Percentiles rank a stretch among this genome's conserved stretches.
phyloP scores from a whole-genome alignment of 1,284 basidiomycete genomes.

The Malassezia nana region DNA sequence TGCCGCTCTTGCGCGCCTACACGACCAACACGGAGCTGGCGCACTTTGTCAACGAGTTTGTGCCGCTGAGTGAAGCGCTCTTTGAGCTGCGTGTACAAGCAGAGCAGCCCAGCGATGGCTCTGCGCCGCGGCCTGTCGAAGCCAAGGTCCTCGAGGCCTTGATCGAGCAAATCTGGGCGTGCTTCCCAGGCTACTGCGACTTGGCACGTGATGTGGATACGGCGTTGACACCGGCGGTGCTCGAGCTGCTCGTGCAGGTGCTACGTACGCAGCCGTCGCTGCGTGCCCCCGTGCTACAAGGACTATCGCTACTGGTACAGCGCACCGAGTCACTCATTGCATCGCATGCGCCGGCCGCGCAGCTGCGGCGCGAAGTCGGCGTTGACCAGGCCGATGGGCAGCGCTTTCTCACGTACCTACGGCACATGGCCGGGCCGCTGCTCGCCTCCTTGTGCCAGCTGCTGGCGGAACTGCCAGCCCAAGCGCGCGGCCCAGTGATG shows the following conservation, averaged over 20 bases:
- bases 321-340: constrained; percentile 56
- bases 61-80: constrained; percentile 84
- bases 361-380: constrained; percentile 53
- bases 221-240: constrained; percentile 31
- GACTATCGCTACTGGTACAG: constrained; percentile 69
- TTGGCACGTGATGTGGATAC: constrained; percentile 66
- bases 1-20: constrained; percentile 73
- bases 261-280: constrained; percentile 78
- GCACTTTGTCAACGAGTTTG: constrained; percentile 81
- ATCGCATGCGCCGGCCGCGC: constrained; percentile 51
- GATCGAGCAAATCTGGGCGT: constrained; percentile 80
- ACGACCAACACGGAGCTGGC: constrained; percentile 68
- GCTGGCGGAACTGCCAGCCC: constrained; percentile 71
- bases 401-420: constrained; percentile 65
- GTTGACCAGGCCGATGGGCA: constrained; percentile 57
- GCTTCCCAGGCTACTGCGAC: constrained; percentile 59
- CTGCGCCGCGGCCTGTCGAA: constrained; percentile 57
- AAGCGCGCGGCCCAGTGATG: constrained; percentile 70
- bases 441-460: constrained; percentile 91
- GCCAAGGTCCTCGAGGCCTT: constrained; percentile 89
- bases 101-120: constrained; percentile 63
- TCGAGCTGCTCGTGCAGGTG: constrained; percentile 71
- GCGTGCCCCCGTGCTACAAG: constrained; percentile 69
- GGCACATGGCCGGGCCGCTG: constrained; percentile 76
- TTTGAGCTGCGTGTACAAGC: constrained; percentile 59